Conservation (phyloP, 192 early-diverging fungal species). For the Umbelopsis ramanniana region DNA sequence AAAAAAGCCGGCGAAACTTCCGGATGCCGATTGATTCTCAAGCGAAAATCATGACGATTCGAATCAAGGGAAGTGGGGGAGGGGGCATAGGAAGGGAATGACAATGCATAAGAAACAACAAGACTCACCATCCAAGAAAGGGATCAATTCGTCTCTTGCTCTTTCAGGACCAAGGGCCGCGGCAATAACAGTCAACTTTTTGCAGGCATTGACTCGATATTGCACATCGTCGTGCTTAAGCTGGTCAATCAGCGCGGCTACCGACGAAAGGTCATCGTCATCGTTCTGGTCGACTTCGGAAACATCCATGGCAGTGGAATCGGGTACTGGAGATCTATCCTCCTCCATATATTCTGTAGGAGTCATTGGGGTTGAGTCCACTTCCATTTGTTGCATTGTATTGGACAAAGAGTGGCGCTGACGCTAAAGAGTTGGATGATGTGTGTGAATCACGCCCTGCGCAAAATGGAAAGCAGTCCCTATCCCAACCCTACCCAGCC, state of each 20-base stretch:
- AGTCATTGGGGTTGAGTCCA: conserved; percentile 23
- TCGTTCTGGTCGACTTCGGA: conserved; percentile 25
- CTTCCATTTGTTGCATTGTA: conserved; percentile 26
- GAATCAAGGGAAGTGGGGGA: background rate
- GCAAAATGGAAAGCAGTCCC: conserved; percentile 17
- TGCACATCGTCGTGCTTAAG: conserved; percentile 91
- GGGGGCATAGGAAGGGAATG: background rate
- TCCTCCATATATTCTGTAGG: conserved; percentile 24
- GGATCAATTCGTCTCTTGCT: conserved; percentile 94
- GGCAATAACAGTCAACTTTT: conserved; percentile 84
- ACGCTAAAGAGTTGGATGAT: conserved; percentile 11
- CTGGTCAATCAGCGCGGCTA: conserved; percentile 91
- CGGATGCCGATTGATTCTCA: too few species aligned
- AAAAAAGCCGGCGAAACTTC: too few species aligned
- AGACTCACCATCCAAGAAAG: conserved; percentile 90
- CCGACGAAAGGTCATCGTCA: conserved; percentile 71
- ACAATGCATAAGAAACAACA: background rate
- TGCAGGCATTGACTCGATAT: conserved; percentile 84
- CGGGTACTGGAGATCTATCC: conserved; percentile 22
- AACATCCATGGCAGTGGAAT: conserved; percentile 22
- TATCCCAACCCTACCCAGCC: background rate
- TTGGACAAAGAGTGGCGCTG: conserved; percentile 25
- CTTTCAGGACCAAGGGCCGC: conserved; percentile 94
- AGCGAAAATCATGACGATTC: background rate
- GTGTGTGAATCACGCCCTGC: conserved; percentile 18